A percentile compares a stretch with the other conserved stretches of the same genome.
These are phyloP conservation scores for Penicillium freii DNA, from an alignment of 2,329 filamentous ascomycete species.

Conservation along the genomic window DNA sequence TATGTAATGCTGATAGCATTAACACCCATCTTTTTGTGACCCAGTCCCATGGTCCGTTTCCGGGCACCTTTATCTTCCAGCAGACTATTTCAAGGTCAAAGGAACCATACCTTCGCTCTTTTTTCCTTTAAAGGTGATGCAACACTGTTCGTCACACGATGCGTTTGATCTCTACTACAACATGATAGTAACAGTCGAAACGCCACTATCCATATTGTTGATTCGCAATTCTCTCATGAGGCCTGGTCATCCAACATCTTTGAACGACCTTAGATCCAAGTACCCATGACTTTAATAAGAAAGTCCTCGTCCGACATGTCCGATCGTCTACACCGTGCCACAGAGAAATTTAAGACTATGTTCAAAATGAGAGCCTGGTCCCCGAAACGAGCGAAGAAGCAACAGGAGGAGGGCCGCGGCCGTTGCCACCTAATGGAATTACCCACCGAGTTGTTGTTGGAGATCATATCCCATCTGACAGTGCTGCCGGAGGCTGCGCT, in stretches of 20 bases:
- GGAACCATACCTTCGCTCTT: slow-evolving; percentile 21
- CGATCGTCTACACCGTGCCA: slow-evolving; percentile 31
- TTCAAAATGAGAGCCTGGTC: slow-evolving; percentile 32
- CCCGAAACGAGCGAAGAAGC: slow-evolving; percentile 17
- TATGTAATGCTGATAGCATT: slow-evolving; percentile 37
- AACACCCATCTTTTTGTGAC: slow-evolving; percentile 25
- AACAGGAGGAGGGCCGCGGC: slow-evolving; percentile 12
- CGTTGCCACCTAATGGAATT: slow-evolving; percentile 38
- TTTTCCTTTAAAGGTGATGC: slow-evolving; percentile 8
- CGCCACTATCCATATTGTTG: slow-evolving; percentile 15
- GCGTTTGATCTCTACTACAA: slow-evolving; percentile 18
- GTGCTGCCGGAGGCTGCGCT: slow-evolving; percentile 37
- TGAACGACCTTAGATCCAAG: slow-evolving; percentile 4
- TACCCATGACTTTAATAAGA: slow-evolving; percentile 18
- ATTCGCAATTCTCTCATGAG: slow-evolving; percentile 12
- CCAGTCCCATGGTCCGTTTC: slow-evolving; percentile 34
- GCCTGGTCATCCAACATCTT: slow-evolving; percentile 3
- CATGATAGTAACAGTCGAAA: slow-evolving; percentile 25
- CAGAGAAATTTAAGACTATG: slow-evolving; percentile 30
- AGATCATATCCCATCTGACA: slow-evolving; percentile 38
- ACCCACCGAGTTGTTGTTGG: slow-evolving; percentile 39
- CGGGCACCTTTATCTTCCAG: slow-evolving; percentile 22
- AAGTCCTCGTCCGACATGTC: slow-evolving; percentile 24
- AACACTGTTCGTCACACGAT: slow-evolving; percentile 28
- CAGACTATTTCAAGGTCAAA: slow-evolving; percentile 32